Evolutionary conservation across 2,329 filamentous ascomycete species (phyloP).

Genomic region (Blastomyces silverae): DNA sequence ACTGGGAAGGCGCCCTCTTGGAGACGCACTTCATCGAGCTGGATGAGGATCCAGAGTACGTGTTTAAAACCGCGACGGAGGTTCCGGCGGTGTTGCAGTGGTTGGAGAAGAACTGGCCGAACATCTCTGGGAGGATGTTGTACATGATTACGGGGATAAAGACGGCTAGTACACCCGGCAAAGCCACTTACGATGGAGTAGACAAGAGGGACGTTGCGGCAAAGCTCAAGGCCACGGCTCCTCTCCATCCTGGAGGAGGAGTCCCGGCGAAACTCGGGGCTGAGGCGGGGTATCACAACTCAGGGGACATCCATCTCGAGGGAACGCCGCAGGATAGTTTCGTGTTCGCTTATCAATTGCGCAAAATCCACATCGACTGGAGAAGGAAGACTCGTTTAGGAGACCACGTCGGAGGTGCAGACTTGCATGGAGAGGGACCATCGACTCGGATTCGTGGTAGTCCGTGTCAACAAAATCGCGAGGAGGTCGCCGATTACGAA

Average conservation of each 20-base stretch:
- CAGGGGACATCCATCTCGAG: neutral
- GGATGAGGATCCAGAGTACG: neutral
- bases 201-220: neutral
- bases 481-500: neutral
- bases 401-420: neutral
- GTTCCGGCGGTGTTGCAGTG: neutral
- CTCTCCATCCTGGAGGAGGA: neutral
- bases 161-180: neutral
- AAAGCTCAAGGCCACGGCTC: neutral
- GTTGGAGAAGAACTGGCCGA: neutral
- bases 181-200: neutral
- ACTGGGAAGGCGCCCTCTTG: neutral
- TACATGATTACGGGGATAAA: neutral
- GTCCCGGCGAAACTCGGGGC: neutral
- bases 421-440: neutral
- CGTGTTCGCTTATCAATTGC: conserved; percentile 1
- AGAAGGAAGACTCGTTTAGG: neutral
- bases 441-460: neutral
- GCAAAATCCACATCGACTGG: neutral
- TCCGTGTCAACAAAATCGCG: neutral
- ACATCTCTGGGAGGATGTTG: neutral
- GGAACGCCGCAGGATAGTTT: neutral
- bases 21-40: neutral
- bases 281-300: neutral
- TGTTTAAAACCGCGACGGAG: neutral